phyloP scores from a whole-genome alignment of 345 rosid species.

The Murraya koenigii region DNA sequence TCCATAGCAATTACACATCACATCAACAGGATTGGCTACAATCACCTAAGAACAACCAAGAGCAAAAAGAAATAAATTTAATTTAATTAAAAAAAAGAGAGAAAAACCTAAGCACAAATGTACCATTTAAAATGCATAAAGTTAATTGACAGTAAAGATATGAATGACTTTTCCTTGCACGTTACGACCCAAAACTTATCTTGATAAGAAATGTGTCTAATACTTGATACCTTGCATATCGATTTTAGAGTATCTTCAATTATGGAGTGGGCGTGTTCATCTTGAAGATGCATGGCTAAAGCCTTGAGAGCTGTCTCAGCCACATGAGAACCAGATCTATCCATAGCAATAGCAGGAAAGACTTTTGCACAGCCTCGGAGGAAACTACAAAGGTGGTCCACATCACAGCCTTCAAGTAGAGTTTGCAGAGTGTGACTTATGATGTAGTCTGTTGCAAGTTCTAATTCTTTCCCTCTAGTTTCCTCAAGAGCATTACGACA shows the following conservation, averaged over 20 bases:
- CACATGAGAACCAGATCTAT: slow-evolving; percentile 93
- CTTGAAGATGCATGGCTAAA: slow-evolving; percentile 65
- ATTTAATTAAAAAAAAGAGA: background rate
- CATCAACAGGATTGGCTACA: slow-evolving; percentile 52
- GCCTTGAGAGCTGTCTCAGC: slow-evolving; percentile 93
- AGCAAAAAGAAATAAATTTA: background rate
- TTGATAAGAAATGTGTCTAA: slow-evolving; percentile 2
- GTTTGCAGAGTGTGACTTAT: slow-evolving; percentile 80
- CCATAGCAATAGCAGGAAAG: slow-evolving; percentile 87
- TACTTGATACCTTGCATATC: slow-evolving; percentile 70
- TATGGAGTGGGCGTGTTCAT: slow-evolving; percentile 53
- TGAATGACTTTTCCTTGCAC: background rate
- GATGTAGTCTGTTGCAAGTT: slow-evolving; percentile 86
- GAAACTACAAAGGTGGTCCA: slow-evolving; percentile 81
- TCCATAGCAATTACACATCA: slow-evolving; percentile 80
- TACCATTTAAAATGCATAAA: background rate
- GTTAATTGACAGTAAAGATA: background rate
- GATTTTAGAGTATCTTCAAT: slow-evolving; percentile 62
- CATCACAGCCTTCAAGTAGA: slow-evolving; percentile 82
- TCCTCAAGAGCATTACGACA: slow-evolving; percentile 87
- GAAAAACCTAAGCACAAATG: background rate
- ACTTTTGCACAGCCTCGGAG: slow-evolving; percentile 51
- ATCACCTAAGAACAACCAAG: slow-evolving; percentile 48
- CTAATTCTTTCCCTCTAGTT: slow-evolving; percentile 77
- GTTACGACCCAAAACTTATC: background rate